Conservation (phyloP, 2,329 filamentous ascomycete genomes). For the Cordyceps cicadae region DNA sequence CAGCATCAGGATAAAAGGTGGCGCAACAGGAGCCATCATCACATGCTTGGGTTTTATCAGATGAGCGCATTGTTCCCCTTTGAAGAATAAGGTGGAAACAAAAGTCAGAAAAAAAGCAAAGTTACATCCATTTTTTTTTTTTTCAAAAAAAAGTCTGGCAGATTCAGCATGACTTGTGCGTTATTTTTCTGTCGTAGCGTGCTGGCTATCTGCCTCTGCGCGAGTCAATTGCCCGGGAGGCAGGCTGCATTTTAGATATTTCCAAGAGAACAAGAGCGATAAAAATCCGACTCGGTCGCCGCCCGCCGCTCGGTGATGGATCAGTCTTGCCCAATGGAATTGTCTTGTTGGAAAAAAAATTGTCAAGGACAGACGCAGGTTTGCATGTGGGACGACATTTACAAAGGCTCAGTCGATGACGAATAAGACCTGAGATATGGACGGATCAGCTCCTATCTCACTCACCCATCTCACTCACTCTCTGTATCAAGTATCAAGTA, state of each 20-base stretch:
- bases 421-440: background rate
- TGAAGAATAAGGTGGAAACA: too few species aligned
- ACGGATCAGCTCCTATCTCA: background rate
- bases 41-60: background rate
- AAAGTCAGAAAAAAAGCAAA: too few species aligned
- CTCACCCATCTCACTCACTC: background rate
- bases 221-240: background rate
- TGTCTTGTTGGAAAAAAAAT: background rate
- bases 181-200: background rate
- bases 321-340: background rate
- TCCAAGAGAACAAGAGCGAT: background rate
- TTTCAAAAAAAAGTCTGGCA: too few species aligned
- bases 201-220: background rate
- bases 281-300: slow-evolving; percentile 1
- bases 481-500: background rate
- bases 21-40: background rate
- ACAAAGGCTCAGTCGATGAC: background rate
- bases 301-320: background rate
- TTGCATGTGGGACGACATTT: background rate
- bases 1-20: background rate
- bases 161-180: background rate
- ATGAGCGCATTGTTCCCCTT: background rate
- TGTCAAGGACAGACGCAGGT: too few species aligned
- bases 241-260: too few species aligned
- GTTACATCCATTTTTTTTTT: background rate